These are phyloP conservation scores for Ceratocystis colombiana DNA, from an alignment of 2,329 filamentous ascomycete genomes.

Conservation along the genomic window DNA sequence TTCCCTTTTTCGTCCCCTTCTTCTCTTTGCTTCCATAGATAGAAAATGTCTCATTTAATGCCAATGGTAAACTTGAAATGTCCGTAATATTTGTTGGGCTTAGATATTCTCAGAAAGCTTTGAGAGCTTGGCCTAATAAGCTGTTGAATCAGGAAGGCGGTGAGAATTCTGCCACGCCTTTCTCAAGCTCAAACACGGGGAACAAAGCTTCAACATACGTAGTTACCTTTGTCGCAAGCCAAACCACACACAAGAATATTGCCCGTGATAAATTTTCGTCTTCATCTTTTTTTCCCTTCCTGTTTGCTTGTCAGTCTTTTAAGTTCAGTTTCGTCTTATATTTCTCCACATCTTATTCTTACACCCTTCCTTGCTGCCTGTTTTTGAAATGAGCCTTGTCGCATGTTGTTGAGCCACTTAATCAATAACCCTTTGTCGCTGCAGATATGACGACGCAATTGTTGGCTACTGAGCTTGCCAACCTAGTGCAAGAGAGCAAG, in stretches of 20 bases:
- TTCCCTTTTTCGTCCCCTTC: not conserved
- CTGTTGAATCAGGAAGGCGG: constrained; percentile 17
- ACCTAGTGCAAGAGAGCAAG: constrained; percentile 90
- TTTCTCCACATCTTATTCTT: not conserved
- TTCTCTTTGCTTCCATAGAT: not conserved
- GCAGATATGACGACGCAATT: constrained; percentile 75
- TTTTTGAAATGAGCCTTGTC: constrained; percentile 12
- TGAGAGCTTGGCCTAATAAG: constrained; percentile 10
- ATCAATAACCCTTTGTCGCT: constrained; percentile 8
- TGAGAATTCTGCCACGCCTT: constrained; percentile 22
- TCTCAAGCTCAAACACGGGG: constrained; percentile 7
- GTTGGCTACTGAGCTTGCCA: constrained; percentile 75
- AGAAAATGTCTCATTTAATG: not conserved
- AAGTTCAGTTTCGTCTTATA: not conserved
- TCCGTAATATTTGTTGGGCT: not conserved
- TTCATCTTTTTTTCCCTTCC: not conserved
- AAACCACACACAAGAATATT: not conserved
- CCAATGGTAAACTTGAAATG: not conserved
- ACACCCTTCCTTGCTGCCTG: not conserved
- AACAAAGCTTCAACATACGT: constrained; percentile 14
- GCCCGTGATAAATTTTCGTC: not conserved
- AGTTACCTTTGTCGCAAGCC: constrained; percentile 7
- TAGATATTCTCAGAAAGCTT: not conserved
- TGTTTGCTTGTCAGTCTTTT: not conserved
- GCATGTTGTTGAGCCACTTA: constrained; percentile 15